Percentiles rank a stretch among this genome's conserved stretches.
phyloP scores from a whole-genome alignment of 2,329 filamentous ascomycete genomes.

The Chrysoporthe cubensis region DNA sequence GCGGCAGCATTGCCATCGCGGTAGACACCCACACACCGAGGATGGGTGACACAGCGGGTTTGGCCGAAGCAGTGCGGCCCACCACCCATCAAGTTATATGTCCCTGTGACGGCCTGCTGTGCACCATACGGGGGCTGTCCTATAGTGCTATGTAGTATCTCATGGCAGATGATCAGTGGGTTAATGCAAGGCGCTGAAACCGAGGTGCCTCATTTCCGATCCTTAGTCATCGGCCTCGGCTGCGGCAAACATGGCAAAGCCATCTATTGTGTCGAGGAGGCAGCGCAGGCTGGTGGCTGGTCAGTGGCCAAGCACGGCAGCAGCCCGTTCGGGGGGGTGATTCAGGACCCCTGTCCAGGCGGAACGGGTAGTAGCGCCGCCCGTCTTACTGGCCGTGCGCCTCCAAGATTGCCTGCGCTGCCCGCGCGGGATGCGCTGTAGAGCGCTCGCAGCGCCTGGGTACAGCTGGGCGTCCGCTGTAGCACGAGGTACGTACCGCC shows the following conservation, averaged over 20 bases:
- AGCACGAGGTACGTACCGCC: no score
- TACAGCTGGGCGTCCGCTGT: no score
- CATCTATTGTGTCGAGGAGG: background rate
- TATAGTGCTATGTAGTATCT: no score
- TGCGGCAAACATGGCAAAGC: background rate
- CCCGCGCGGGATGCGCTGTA: no score
- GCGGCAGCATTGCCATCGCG: no score
- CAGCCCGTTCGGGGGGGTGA: background rate
- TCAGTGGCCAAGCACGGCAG: background rate
- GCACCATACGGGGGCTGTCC: no score
- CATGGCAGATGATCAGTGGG: conserved; percentile 4
- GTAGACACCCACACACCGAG: no score
- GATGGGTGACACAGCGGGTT: no score
- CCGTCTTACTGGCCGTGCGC: conserved; percentile 3
- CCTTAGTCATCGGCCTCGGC: conserved; percentile 10
- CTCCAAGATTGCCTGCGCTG: background rate
- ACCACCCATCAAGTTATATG: no score
- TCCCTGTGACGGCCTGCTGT: no score
- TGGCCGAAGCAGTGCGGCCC: no score
- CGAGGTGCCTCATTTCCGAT: background rate
- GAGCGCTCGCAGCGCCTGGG: no score
- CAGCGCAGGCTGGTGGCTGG: background rate
- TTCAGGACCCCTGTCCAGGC: conserved; percentile 4
- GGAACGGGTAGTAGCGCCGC: conserved; percentile 1
- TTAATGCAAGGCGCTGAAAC: background rate